Evolutionary conservation across 129 eudicot genomes (phyloP).

Genomic region (Flaveria robusta): DNA sequence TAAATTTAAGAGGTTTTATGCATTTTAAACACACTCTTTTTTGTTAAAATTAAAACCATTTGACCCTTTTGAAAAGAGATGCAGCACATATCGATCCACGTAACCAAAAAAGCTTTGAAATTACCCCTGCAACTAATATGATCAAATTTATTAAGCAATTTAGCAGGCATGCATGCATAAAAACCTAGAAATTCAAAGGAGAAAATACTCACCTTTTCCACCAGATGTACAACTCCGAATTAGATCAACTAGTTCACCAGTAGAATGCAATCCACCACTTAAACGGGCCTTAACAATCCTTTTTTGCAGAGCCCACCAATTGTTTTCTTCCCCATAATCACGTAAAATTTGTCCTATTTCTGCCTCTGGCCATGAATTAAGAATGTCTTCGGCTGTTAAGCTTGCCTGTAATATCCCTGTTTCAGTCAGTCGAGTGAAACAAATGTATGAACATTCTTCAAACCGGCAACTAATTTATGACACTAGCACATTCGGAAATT

Average conservation of each 20-base stretch:
- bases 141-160: background rate
- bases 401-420: constrained; percentile 84
- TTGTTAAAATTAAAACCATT: too few relatives aligned
- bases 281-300: constrained; percentile 82
- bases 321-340: constrained; percentile 94
- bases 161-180: constrained; percentile 8
- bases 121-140: background rate
- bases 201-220: constrained; percentile 54
- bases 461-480: background rate
- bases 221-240: constrained; percentile 58
- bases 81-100: background rate
- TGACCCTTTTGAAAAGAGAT: background rate
- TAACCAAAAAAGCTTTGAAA: background rate
- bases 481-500: background rate
- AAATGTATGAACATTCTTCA: constrained; percentile 37
- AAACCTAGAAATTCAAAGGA: background rate
- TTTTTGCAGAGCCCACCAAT: constrained; percentile 79
- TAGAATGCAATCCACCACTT: constrained; percentile 85
- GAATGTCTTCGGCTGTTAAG: constrained; percentile 90
- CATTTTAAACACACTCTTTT: too few relatives aligned
- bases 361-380: constrained; percentile 80
- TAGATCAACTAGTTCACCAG: constrained; percentile 68
- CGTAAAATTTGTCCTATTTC: constrained; percentile 81
- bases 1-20: too few relatives aligned
- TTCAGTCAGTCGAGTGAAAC: constrained; percentile 53